Percentiles rank a stretch among this genome's conserved stretches.
Conservation (phyloP, 2,329 filamentous ascomycete genomes). For the Fusarium guadeloupense region DNA sequence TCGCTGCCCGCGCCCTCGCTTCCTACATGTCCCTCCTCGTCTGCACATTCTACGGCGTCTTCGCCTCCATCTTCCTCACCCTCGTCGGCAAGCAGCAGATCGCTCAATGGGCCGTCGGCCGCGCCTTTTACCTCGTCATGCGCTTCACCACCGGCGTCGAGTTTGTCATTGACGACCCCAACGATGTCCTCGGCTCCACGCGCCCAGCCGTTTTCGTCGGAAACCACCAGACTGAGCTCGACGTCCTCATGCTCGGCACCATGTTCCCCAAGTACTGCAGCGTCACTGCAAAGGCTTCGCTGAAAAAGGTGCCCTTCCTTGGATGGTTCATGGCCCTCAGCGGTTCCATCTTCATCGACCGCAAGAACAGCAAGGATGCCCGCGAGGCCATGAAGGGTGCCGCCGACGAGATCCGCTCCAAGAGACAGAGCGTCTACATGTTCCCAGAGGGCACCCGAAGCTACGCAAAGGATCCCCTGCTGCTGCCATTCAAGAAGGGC, state of each 20-base stretch:
- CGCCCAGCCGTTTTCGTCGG: slow-evolving; percentile 91
- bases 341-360: slow-evolving; percentile 94
- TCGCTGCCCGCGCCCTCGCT: slow-evolving; percentile 74
- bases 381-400: slow-evolving; percentile 87
- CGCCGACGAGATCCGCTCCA: slow-evolving; percentile 77
- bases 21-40: slow-evolving; percentile 70
- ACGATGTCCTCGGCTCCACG: slow-evolving; percentile 67
- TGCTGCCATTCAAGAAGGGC: slow-evolving; percentile 98
- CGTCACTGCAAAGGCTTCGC: slow-evolving; percentile 88
- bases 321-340: slow-evolving; percentile 94
- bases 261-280: slow-evolving; percentile 93
- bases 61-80: slow-evolving; percentile 77
- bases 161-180: slow-evolving; percentile 77
- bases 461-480: slow-evolving; percentile 80
- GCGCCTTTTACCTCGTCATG: slow-evolving; percentile 85
- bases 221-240: slow-evolving; percentile 96
- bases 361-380: slow-evolving; percentile 83
- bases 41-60: slow-evolving; percentile 76
- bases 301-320: slow-evolving; percentile 82
- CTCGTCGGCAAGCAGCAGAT: slow-evolving; percentile 76
- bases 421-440: slow-evolving; percentile 82
- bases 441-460: slow-evolving; percentile 94
- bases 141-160: slow-evolving; percentile 76
- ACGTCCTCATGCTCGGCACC: slow-evolving; percentile 88
- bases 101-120: slow-evolving; percentile 85